A percentile compares a stretch with the other conserved stretches of the same genome.
Evolutionary conservation across 208 protist genomes (phyloP).

Genomic region (Leishmania tarentolae): DNA sequence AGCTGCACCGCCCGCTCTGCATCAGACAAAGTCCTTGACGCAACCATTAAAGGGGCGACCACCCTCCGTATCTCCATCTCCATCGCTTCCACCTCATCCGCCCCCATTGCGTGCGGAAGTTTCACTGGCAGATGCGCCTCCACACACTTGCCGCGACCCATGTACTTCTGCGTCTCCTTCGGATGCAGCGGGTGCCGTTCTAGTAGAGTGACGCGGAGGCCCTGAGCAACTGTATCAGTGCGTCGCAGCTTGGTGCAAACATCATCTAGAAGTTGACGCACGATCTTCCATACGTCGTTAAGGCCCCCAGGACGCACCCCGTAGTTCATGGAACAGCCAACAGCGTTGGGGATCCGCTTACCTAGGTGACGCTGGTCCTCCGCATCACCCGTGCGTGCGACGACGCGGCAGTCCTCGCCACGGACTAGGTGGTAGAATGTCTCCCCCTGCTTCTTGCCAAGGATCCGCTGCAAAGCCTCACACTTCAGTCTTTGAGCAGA

Average conservation of each 20-base stretch:
- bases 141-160: slow-evolving; percentile 83
- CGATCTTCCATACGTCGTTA: slow-evolving; percentile 75
- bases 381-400: slow-evolving; percentile 76
- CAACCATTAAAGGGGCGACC: slow-evolving; percentile 59
- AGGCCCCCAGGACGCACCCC: slow-evolving; percentile 62
- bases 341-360: slow-evolving; percentile 53
- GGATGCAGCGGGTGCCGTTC: slow-evolving; percentile 83
- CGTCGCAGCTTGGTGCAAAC: slow-evolving; percentile 77
- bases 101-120: slow-evolving; percentile 51
- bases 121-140: slow-evolving; percentile 73
- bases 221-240: slow-evolving; percentile 30
- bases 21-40: slow-evolving; percentile 45
- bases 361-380: slow-evolving; percentile 62
- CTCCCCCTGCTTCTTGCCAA: slow-evolving; percentile 72
- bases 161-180: slow-evolving; percentile 81
- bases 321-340: slow-evolving; percentile 92
- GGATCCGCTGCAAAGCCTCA: slow-evolving; percentile 47
- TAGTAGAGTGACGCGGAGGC: slow-evolving; percentile 72
- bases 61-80: slow-evolving; percentile 33
- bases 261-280: slow-evolving; percentile 63
- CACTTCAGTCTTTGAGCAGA: slow-evolving; percentile 65
- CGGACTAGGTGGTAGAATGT: slow-evolving; percentile 74
- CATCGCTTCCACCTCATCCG: slow-evolving; percentile 47
- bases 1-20: slow-evolving; percentile 48
- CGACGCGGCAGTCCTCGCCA: slow-evolving; percentile 73